Evolutionary conservation across 2,329 filamentous ascomycete species (phyloP).

Genomic region (Talaromyces sp.): DNA sequence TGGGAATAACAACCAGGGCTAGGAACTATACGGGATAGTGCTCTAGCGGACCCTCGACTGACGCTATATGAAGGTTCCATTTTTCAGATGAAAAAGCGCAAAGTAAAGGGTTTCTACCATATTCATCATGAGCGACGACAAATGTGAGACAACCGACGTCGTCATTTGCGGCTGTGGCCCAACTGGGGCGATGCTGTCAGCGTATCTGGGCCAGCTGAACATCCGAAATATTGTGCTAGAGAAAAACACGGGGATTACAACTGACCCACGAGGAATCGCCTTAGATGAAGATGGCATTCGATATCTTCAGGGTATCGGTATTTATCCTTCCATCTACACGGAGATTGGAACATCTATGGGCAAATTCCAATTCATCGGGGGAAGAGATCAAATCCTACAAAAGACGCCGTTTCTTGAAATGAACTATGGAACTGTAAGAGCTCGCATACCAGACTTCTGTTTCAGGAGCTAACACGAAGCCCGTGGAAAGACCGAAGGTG

Average conservation of each 20-base stretch:
- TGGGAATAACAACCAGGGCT: no score
- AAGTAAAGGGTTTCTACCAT: no score
- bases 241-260: constrained; percentile 30
- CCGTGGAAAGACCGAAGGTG: constrained; percentile 30
- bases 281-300: constrained; percentile 38
- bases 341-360: constrained; percentile 25
- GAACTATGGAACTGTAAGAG: constrained; percentile 11
- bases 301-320: constrained; percentile 30
- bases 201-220: constrained; percentile 25
- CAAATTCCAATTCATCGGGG: constrained; percentile 12
- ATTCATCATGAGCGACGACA: neutral
- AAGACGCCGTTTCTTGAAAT: constrained; percentile 9
- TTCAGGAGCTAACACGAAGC: constrained; percentile 16
- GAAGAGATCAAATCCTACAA: constrained; percentile 3
- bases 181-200: constrained; percentile 33
- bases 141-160: constrained; percentile 27
- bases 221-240: constrained; percentile 33
- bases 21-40: no score
- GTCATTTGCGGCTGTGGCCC: constrained; percentile 37
- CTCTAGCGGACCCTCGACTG: no score
- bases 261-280: constrained; percentile 36
- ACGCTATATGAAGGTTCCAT: no score
- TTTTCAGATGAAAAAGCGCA: no score
- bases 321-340: constrained; percentile 31
- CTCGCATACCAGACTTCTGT: constrained; percentile 2